Conservation (phyloP, 495 filamentous ascomycete species). For the Neurospora africana region DNA sequence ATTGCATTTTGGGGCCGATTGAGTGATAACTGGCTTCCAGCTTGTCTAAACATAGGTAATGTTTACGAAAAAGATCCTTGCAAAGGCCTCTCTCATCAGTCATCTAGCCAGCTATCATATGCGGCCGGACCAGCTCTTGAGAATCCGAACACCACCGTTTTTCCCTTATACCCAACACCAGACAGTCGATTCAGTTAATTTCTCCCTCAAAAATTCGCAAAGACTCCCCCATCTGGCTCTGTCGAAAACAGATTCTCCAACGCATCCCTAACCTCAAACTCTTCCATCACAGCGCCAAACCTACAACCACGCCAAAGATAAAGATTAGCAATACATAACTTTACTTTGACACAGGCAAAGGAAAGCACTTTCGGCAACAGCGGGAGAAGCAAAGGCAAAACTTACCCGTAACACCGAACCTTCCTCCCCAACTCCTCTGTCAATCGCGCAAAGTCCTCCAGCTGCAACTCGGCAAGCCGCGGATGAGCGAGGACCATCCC, state of each 20-base stretch:
- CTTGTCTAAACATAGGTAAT: not conserved
- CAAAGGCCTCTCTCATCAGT: not conserved
- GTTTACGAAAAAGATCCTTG: not conserved
- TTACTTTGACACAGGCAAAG: not conserved
- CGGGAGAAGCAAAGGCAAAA: conserved; percentile 15
- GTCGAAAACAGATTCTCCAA: conserved; percentile 60
- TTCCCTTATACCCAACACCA: not conserved
- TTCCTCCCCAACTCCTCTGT: conserved; percentile 65
- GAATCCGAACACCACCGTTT: not conserved
- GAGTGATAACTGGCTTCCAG: not conserved
- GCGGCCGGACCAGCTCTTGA: not conserved
- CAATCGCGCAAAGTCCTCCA: conserved; percentile 61
- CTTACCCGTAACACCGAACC: conserved; percentile 88
- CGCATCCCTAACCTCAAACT: conserved; percentile 85
- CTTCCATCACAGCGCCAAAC: conserved; percentile 77
- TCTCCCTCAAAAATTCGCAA: not conserved
- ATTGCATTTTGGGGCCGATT: not conserved
- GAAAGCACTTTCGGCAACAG: not conserved
- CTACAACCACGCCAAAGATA: conserved; percentile 26
- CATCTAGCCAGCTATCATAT: not conserved
- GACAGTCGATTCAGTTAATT: not conserved
- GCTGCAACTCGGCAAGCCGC: conserved; percentile 49
- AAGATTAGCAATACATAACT: conserved; percentile 6
- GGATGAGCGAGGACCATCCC: conserved; percentile 67
- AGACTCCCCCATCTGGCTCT: conserved; percentile 37